Base-by-base conservation (phyloP, 768 basidiomycete genomes). In the Naganishia friedmannii region DNA sequence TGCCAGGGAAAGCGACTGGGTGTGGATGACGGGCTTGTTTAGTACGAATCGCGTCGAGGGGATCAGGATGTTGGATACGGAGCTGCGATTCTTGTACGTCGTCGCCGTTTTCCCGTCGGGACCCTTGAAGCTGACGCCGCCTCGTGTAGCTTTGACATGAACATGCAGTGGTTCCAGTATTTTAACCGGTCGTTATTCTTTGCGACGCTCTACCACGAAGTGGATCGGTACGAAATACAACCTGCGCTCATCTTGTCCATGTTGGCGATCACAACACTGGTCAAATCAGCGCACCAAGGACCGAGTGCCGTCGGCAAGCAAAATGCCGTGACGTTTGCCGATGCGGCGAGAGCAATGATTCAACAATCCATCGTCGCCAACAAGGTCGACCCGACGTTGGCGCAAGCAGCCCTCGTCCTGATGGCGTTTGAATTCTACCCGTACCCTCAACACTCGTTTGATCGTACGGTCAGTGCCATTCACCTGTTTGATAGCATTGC, bases 341-440 rank as follows among this genome's bases (percentile, higher is more conserved):
- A 72, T 19, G 67, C 71, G 2, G 67, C 67, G 32, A 67, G 65
- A 48, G 29, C 58, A 13, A 72, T 72, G 71, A 68, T 72, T 19
- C 71, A 72, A n/a, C 71, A 72, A 55, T 72, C 71, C 17, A 67
- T 72, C 60, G 53, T 66, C n/a, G 58, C 71, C 51, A 58, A 72
- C 46, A 72, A 63, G 46, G 58, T 67, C 26, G 71, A 72, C 48
- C 67, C 60, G 8, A 56, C 67, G 0, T 31, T 72, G 56, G 71
- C 71, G 23, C 71, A 72, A 55, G 71, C 71, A 29, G 71, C 71
- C 0, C 53, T 72, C 28, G 65, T 72, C n/a, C 48, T 72, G 31
- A 46, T 60, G 31, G 58, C 58, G 21, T 69, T 72, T 32, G 71
- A 72, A 46, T 51, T 67, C 12, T 72, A 65, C 45, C 71, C 71